Evolutionary conservation across 345 rosid genomes (phyloP), one percentile per base, ranked within the genome.

Genomic region (Brassica incana): DNA sequence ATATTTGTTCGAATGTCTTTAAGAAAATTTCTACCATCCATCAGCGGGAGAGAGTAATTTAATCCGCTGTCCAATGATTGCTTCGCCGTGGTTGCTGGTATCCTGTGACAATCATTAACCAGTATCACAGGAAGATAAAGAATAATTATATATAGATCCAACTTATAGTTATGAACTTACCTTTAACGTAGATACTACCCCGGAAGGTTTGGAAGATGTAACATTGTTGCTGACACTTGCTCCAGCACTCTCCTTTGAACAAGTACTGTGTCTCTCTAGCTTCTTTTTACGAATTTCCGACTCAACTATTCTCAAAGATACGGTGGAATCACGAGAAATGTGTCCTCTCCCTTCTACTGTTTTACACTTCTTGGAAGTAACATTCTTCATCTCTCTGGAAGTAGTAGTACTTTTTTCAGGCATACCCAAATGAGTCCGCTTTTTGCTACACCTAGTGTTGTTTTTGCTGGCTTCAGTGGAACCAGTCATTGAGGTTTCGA

Each of bases 31-130:
- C 80, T 72, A 85, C 89, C 90, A 52, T 76, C 80, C 84, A 82
- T 88, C 89, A 45, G 80, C 48, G 23, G 86, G 82, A 74, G 91
- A 88, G 60, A 85, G 79, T 76, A 87, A 69, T 73, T 81, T 85
- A 78, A 85, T 79, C 69, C 80, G 84, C 84, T 87, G 81, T 61
- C 86, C 86, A 72, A 74, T 72, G 52, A 75, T 78, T 74, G 70
- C 77, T 74, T 84, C 81, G 2, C 71, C 78, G 67, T 76, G 35
- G 67, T 74, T 65, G 67, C 72, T 70, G 67, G 35, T 75, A 76
- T 80, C 84, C 89, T 80, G 75, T 64, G 63, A 40, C 45, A 72
- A 77, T 35, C 25, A 43, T 72, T 45, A 32, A 69, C 23, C 29
- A 18, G 65, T 43, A 72, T 71, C 70, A 81, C 59, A 65, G 56